Evolutionary conservation across 371 early-diverging fungal genomes (phyloP), one percentile per base, ranked within the genome.

Genomic region (Fennellomyces sp.): DNA sequence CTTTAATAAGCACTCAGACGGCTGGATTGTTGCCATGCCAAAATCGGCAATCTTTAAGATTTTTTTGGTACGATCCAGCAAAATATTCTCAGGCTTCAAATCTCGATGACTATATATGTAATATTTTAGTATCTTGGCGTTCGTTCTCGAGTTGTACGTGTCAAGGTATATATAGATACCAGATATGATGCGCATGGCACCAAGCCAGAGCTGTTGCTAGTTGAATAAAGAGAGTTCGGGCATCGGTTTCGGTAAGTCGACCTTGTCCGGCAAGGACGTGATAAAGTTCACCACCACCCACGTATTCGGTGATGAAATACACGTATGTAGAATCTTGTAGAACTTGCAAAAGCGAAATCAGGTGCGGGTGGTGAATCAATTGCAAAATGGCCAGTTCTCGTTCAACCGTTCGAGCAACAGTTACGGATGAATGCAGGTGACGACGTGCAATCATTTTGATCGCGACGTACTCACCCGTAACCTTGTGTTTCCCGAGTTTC

Each of bases 1-100:
- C 51, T 87, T 85, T 8, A 93, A 67, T 62, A 89, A 74, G 33
- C 72, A 75, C 17, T 85, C 84, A 3, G 76, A 55, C 12, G 84
- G 80, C 65, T 91, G 91, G 63, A 93, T 64, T 8, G 84, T 81
- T 0, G 93, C 91, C 91, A 93, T 91, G 21, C 93, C 92, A 70
- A 91, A 93, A 69, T 93, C 92, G 21, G 90, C 93, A 59, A 91
- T 85, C 63, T 92, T 94, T 60, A 95, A 84, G 35, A 80, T 81
- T 61, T 71, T 82, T 52, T 29, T 56, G 19, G 83, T 82, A 51
- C 82, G 77, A 70, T 97, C 96, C n/a, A 97, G 72, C 51, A 99
- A 80, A 28, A 99, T 82, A 69, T 99, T 99, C 63, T 89, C 91
- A 71, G 95, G 96, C 69, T 99, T 99, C 21, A 99, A 75, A 73